Evolutionary conservation across 2,329 filamentous ascomycete genomes (phyloP).

Genomic region (Aspergillus sp.): DNA sequence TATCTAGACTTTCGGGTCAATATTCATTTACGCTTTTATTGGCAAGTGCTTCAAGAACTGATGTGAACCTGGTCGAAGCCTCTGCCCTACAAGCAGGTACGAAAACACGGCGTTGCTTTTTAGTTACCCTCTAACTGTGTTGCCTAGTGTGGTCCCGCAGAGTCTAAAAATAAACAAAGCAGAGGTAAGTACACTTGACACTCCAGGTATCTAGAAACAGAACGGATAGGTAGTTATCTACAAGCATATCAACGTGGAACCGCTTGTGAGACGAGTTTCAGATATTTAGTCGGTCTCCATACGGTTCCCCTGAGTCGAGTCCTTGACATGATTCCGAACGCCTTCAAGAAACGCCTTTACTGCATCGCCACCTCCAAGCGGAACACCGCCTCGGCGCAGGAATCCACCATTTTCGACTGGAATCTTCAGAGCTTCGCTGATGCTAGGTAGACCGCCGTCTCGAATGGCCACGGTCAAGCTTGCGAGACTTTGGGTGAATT

Average conservation of each 20-base stretch:
- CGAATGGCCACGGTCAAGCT: conserved; percentile 86
- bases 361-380: conserved; percentile 83
- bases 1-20: not conserved
- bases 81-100: conserved; percentile 16
- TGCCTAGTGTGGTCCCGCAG: conserved; percentile 15
- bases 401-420: conserved; percentile 84
- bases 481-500: conserved; percentile 84
- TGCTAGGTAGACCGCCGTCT: conserved; percentile 86
- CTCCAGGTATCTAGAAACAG: not conserved
- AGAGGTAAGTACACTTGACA: not conserved
- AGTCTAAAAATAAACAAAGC: conserved; percentile 19
- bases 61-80: not conserved
- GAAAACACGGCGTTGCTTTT: not conserved
- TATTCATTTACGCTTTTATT: not conserved
- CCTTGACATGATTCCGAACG: conserved; percentile 77
- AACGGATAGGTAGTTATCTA: conserved; percentile 21
- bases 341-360: conserved; percentile 91
- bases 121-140: conserved; percentile 6
- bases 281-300: conserved; percentile 50
- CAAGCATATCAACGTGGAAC: conserved; percentile 14
- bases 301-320: conserved; percentile 45
- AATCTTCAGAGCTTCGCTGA: conserved; percentile 83
- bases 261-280: not conserved
- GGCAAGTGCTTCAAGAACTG: not conserved
- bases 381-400: conserved; percentile 76